Conservation (phyloP, 2,329 filamentous ascomycete species). For the Fusarium tricinctum region DNA sequence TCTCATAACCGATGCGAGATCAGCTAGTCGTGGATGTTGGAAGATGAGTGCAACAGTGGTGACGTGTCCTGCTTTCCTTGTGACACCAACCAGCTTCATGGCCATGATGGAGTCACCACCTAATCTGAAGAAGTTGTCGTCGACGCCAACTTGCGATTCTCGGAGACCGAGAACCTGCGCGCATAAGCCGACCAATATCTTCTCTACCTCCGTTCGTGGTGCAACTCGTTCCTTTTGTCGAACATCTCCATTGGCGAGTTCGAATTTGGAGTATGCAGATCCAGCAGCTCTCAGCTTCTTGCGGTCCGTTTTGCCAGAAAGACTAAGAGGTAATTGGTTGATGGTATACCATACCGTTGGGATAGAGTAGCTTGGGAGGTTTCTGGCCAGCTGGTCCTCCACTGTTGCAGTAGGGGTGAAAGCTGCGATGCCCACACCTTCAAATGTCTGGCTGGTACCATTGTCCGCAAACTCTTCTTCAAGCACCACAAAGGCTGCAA, state of each 20-base stretch:
- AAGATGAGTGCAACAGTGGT: slow-evolving; percentile 53
- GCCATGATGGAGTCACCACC: slow-evolving; percentile 35
- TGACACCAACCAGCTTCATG: slow-evolving; percentile 59
- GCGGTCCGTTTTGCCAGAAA: slow-evolving; percentile 38
- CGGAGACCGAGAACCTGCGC: slow-evolving; percentile 29
- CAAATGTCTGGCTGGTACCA: not conserved
- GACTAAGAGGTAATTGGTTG: slow-evolving; percentile 26
- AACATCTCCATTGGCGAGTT: not conserved
- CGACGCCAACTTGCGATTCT: slow-evolving; percentile 28
- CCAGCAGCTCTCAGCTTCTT: slow-evolving; percentile 14
- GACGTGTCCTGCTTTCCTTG: slow-evolving; percentile 53
- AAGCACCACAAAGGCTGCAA: not conserved
- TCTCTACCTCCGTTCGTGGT: not conserved
- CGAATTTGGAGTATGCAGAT: slow-evolving; percentile 43
- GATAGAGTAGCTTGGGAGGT: slow-evolving; percentile 38
- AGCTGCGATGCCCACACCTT: not conserved
- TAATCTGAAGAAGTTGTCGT: slow-evolving; percentile 24
- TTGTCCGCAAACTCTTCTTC: not conserved
- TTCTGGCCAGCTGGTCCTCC: slow-evolving; percentile 1
- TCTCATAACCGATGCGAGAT: not conserved
- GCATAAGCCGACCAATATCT: not conserved
- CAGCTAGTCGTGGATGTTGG: slow-evolving; percentile 37
- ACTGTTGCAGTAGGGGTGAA: not conserved
- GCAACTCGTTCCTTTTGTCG: slow-evolving; percentile 49
- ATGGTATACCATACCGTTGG: slow-evolving; percentile 35